phyloP scores from a whole-genome alignment of 2,329 filamentous ascomycete species.

The Lachnellula suecica region DNA sequence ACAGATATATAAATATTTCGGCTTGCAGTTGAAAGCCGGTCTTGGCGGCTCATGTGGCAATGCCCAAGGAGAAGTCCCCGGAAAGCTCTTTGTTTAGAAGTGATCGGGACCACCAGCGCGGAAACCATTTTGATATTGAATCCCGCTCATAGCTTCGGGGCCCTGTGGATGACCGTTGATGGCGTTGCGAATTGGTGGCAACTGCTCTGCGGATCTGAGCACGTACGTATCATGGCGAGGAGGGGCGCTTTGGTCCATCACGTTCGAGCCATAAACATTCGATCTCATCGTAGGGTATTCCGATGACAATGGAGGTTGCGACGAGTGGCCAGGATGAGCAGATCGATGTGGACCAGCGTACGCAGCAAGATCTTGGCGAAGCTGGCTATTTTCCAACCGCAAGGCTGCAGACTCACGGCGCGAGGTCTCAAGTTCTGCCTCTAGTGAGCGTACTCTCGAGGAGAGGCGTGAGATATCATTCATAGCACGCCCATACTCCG shows the following conservation, averaged over 20 bases:
- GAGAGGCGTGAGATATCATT: slow-evolving; percentile 31
- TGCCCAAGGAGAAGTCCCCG: neutral
- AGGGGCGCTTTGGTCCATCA: slow-evolving; percentile 3
- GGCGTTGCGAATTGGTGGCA: slow-evolving; percentile 57
- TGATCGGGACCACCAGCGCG: slow-evolving; percentile 14
- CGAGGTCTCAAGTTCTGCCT: slow-evolving; percentile 35
- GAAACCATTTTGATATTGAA: slow-evolving; percentile 50
- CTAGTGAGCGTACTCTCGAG: slow-evolving; percentile 4
- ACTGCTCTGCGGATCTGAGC: slow-evolving; percentile 25
- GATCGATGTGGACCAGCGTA: slow-evolving; percentile 15
- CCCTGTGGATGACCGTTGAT: slow-evolving; percentile 32
- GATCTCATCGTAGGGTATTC: slow-evolving; percentile 10
- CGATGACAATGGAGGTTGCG: slow-evolving; percentile 6
- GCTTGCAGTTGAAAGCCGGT: neutral
- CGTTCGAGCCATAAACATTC: slow-evolving; percentile 2
- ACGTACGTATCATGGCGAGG: slow-evolving; percentile 41
- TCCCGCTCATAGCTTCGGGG: slow-evolving; percentile 65
- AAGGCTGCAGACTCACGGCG: slow-evolving; percentile 44
- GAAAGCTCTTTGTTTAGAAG: slow-evolving; percentile 3
- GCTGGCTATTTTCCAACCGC: slow-evolving; percentile 30
- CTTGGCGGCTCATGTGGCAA: too few species aligned
- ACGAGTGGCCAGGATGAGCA: neutral
- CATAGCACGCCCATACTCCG: slow-evolving; percentile 49
- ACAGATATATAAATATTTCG: neutral
- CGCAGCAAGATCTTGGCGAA: slow-evolving; percentile 26